phyloP scores from a whole-genome alignment of 345 rosid genomes.

The Rhodamnia argentea region DNA sequence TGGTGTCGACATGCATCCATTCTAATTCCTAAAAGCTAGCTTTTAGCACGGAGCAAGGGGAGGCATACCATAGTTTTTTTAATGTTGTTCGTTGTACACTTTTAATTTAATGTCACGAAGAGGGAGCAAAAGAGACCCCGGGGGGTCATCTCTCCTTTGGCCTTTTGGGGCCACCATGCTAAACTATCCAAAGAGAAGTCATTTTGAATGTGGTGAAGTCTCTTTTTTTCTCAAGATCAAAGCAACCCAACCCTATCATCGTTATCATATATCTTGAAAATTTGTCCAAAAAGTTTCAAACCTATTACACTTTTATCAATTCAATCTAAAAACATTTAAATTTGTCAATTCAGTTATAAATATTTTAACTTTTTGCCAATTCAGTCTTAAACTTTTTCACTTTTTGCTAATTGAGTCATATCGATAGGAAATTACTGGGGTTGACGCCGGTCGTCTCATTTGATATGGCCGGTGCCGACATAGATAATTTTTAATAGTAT shows the following conservation, averaged over 20 bases:
- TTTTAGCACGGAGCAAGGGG: background rate
- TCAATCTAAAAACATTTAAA: too few relatives aligned
- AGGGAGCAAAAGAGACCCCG: background rate
- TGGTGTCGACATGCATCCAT: background rate
- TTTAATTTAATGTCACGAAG: background rate
- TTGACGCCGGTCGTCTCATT: too few relatives aligned
- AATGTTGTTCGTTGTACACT: background rate
- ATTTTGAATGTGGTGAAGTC: background rate
- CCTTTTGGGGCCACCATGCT: background rate
- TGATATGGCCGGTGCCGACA: too few relatives aligned
- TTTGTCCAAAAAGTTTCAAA: too few relatives aligned
- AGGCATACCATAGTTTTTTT: background rate
- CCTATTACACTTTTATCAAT: too few relatives aligned
- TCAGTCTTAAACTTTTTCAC: too few relatives aligned
- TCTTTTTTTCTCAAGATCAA: background rate
- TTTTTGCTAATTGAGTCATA: too few relatives aligned
- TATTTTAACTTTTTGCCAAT: too few relatives aligned
- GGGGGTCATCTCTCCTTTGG: background rate
- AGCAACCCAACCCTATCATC: background rate
- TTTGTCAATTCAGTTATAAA: too few relatives aligned
- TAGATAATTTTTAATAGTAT: too few relatives aligned
- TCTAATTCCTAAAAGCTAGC: background rate
- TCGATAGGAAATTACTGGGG: too few relatives aligned
- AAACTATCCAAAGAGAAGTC: background rate
- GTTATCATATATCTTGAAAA: background rate